Conservation (phyloP, 495 filamentous ascomycete genomes). For the Penicillium psychrofluorescens region DNA sequence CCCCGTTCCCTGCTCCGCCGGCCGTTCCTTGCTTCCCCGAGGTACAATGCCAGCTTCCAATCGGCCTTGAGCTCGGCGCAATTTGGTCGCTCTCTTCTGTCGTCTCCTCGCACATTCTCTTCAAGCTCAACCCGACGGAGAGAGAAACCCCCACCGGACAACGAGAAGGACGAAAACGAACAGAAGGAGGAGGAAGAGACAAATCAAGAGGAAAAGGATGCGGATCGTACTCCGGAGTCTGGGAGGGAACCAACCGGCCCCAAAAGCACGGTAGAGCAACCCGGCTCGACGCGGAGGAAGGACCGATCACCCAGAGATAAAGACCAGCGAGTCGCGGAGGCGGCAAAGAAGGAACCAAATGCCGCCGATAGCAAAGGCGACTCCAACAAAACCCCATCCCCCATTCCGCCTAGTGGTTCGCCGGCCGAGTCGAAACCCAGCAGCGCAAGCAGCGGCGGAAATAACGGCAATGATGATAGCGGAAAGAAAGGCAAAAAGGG, state of each 20-base stretch:
- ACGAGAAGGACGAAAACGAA: constrained; percentile 28
- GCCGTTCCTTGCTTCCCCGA: constrained; percentile 22
- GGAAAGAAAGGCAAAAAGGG: constrained; percentile 57
- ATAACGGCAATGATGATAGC: constrained; percentile 43
- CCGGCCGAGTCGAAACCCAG: constrained; percentile 40
- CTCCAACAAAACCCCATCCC: constrained; percentile 37
- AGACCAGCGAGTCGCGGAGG: constrained; percentile 35
- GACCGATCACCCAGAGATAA: constrained; percentile 30
- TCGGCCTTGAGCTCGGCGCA: constrained; percentile 22
- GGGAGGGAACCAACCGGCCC: constrained; percentile 31
- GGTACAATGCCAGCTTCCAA: constrained; percentile 33
- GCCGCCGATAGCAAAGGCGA: constrained; percentile 33
- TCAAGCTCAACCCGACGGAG: constrained; percentile 32
- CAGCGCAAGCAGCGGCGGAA: constrained; percentile 38
- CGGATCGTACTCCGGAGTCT: constrained; percentile 19
- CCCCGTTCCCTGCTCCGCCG: constrained; percentile 30
- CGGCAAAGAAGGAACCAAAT: constrained; percentile 32
- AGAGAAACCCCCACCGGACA: constrained; percentile 37
- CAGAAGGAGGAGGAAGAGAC: constrained; percentile 24
- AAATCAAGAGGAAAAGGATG: constrained; percentile 25
- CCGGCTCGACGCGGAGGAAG: constrained; percentile 27
- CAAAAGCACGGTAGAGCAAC: constrained; percentile 23
- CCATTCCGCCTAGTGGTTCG: constrained; percentile 35
- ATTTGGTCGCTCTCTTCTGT: constrained; percentile 21
- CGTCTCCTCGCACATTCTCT: constrained; percentile 32